phyloP scores from a whole-genome alignment of 164 flowering plant species.

The Kingdonia uniflora region DNA sequence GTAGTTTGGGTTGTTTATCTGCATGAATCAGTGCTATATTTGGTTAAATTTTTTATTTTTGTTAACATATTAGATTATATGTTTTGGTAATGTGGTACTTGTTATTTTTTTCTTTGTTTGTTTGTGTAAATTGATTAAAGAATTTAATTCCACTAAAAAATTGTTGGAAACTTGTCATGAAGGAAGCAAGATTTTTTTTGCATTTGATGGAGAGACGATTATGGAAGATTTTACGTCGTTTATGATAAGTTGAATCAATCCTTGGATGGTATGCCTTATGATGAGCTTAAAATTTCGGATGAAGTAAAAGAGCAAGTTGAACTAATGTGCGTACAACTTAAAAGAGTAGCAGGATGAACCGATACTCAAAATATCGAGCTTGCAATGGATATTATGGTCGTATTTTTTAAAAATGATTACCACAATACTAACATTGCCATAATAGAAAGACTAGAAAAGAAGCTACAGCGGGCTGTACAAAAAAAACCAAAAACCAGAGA shows the following conservation, averaged over 20 bases:
- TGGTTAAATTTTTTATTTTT: no score
- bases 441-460: slow-evolving; percentile 59
- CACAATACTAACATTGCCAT: slow-evolving; percentile 68
- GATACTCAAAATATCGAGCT: slow-evolving; percentile 82
- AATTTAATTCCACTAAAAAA: no score
- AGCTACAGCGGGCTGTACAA: no score
- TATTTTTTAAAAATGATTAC: slow-evolving; percentile 43
- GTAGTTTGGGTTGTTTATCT: no score
- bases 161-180: no score
- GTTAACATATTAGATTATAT: no score
- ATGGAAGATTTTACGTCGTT: slow-evolving; percentile 41
- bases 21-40: no score
- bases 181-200: no score
- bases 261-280: slow-evolving; percentile 41
- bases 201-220: slow-evolving; percentile 46
- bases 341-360: slow-evolving; percentile 52
- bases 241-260: slow-evolving; percentile 42
- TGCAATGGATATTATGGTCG: slow-evolving; percentile 84
- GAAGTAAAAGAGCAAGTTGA: slow-evolving; percentile 81
- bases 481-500: no score
- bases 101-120: no score
- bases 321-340: slow-evolving; percentile 42
- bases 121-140: no score
- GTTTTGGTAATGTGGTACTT: no score
- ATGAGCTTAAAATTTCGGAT: slow-evolving; percentile 53